These are phyloP conservation scores for Hypomontagnella submonticulosa DNA, from an alignment of 495 filamentous ascomycete species.

Conservation along the genomic window DNA sequence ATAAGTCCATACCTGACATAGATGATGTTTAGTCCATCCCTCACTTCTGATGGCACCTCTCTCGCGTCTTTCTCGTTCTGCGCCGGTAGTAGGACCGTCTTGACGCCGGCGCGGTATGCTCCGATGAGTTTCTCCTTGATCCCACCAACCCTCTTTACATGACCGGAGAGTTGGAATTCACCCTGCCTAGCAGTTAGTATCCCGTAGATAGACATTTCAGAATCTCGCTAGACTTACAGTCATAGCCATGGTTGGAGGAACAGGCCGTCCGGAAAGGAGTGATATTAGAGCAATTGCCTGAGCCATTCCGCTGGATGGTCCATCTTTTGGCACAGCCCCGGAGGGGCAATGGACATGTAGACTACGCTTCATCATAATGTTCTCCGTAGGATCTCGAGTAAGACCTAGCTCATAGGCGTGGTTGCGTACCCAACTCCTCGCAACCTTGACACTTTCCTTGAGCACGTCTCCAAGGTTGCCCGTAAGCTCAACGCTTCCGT, in stretches of 20 bases:
- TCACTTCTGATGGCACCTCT: constrained; percentile 92
- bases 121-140: constrained; percentile 99
- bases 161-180: constrained; percentile 87
- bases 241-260: constrained; percentile 95
- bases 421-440: constrained; percentile 93
- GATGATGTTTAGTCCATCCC: constrained; percentile 85
- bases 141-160: constrained; percentile 88
- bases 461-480: constrained; percentile 98
- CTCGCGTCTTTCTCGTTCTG: constrained; percentile 93
- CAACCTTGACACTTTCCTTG: constrained; percentile 97
- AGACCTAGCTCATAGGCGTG: constrained; percentile 93
- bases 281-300: constrained; percentile 95
- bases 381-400: constrained; percentile 79
- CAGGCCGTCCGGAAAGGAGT: constrained; percentile 86
- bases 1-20: constrained; percentile 78
- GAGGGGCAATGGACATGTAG: constrained; percentile 97
- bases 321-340: constrained; percentile 96
- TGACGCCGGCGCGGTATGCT: constrained; percentile 90
- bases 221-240: constrained; percentile 62
- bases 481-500: constrained; percentile 92
- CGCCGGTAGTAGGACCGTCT: constrained; percentile 88
- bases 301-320: constrained; percentile 86
- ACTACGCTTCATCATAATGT: constrained; percentile 95
- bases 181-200: constrained; percentile 62
- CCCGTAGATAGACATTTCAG: constrained; percentile 6